Percentiles rank a stretch among this genome's conserved stretches.
Conservation (phyloP, 2,329 filamentous ascomycete genomes). For the Davidsoniella neocaledoniae region DNA sequence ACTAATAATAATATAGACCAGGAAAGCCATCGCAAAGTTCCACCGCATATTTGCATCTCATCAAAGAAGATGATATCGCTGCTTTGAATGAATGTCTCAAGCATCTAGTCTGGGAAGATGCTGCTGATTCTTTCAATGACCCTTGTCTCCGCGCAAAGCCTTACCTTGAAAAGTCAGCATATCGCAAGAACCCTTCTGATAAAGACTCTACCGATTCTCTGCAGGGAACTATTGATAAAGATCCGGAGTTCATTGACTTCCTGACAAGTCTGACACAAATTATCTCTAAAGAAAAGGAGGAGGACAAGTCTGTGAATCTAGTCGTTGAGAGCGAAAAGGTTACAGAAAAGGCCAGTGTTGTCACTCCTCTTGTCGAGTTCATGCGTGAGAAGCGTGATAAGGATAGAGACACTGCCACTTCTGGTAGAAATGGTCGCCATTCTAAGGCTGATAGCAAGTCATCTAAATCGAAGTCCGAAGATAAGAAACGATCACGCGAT, state of each 20-base stretch:
- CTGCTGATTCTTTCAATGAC: conserved; percentile 57
- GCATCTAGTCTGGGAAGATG: conserved; percentile 58
- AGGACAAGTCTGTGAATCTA: conserved; percentile 27
- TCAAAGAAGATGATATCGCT: conserved; percentile 50
- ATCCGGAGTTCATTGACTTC: conserved; percentile 89
- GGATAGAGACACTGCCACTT: conserved; percentile 35
- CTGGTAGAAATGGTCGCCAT: conserved; percentile 37
- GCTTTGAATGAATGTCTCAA: conserved; percentile 55
- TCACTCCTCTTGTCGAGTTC: conserved; percentile 78
- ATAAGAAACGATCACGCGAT: conserved; percentile 23
- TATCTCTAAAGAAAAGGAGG: conserved; percentile 36
- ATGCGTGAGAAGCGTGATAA: conserved; percentile 75
- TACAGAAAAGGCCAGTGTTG: conserved; percentile 27
- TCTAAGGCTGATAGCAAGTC: conserved; percentile 34
- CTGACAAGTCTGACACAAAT: conserved; percentile 48
- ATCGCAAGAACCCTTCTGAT: conserved; percentile 62
- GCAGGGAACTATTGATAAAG: conserved; percentile 90
- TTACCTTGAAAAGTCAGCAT: conserved; percentile 63
- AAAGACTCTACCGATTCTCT: conserved; percentile 65
- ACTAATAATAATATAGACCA: conserved; percentile 32
- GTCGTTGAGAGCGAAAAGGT: conserved; percentile 34
- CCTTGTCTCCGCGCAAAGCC: conserved; percentile 63
- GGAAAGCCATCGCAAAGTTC: conserved; percentile 71
- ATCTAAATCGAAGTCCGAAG: conserved; percentile 31
- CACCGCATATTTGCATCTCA: conserved; percentile 67